Conservation (phyloP, 345 rosid species). For the Geranium brycei region DNA sequence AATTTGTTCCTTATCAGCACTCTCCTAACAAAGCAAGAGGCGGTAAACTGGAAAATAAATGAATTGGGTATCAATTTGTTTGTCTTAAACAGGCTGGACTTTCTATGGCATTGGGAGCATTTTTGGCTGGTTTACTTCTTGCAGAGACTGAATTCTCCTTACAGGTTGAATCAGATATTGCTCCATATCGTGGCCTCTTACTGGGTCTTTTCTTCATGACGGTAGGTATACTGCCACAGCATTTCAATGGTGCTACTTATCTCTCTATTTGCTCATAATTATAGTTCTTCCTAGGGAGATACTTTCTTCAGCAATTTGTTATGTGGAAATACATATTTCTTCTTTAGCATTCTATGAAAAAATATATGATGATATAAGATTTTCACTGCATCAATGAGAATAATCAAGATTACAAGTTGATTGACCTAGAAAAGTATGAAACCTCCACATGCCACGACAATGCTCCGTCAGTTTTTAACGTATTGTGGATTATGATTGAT, state of each 20-base stretch:
- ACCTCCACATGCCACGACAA: too few species aligned
- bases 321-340: neutral
- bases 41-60: too few species aligned
- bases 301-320: neutral
- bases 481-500: constrained; percentile 6
- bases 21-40: too few species aligned
- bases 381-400: neutral
- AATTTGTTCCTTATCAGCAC: constrained; percentile 4
- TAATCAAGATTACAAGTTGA: neutral
- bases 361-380: neutral
- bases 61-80: constrained; percentile 3
- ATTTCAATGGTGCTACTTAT: constrained; percentile 2
- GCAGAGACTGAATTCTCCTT: constrained; percentile 99
- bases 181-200: constrained; percentile 95
- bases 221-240: constrained; percentile 28
- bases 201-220: constrained; percentile 99
- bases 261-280: neutral
- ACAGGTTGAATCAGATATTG: constrained; percentile 99
- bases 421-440: constrained; percentile 1
- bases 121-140: constrained; percentile 95
- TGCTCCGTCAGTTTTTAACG: too few species aligned
- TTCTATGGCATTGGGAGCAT: constrained; percentile 98
- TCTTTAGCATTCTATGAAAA: neutral
- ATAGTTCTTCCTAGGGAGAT: neutral
- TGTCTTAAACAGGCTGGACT: constrained; percentile 77